Percentiles rank a stretch among this genome's conserved stretches.
phyloP scores from a whole-genome alignment of 2,329 filamentous ascomycete species.

The Pseudocercospora musae region DNA sequence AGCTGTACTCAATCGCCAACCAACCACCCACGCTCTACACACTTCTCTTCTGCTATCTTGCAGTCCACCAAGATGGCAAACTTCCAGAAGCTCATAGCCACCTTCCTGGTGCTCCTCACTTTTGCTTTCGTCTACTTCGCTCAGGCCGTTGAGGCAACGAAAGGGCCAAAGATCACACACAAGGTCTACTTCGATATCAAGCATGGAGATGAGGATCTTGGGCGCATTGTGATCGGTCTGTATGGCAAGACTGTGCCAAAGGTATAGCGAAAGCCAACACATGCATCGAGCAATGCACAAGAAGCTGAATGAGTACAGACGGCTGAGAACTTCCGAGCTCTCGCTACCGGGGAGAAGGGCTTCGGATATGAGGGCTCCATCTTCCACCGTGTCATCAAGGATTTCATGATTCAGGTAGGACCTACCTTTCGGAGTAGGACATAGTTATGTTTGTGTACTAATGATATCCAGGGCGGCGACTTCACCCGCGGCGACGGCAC shows the following conservation, averaged over 20 bases:
- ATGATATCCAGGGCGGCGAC: conserved; percentile 67
- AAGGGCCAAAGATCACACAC: conserved; percentile 61
- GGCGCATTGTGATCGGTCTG: conserved; percentile 75
- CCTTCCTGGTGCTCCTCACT: conserved; percentile 72
- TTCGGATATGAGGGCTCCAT: conserved; percentile 76
- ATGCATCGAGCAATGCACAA: too few relatives aligned
- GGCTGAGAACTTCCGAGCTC: conserved; percentile 70
- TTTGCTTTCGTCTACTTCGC: conserved; percentile 72
- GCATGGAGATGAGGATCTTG: conserved; percentile 70
- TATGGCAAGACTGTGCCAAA: conserved; percentile 85
- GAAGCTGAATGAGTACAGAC: conserved; percentile 44
- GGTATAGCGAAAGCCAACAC: conserved; percentile 38
- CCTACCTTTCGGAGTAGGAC: neutral
- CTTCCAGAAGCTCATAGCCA: conserved; percentile 66
- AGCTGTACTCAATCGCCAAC: conserved; percentile 7
- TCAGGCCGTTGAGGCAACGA: conserved; percentile 68
- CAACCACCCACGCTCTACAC: neutral
- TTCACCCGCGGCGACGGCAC: conserved; percentile 80
- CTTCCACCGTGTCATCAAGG: conserved; percentile 88
- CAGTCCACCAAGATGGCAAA: conserved; percentile 63
- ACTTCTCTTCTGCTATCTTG: neutral
- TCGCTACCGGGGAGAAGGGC: conserved; percentile 82
- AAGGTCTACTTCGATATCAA: conserved; percentile 79
- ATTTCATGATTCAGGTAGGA: conserved; percentile 81
- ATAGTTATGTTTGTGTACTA: neutral